Evolutionary conservation across 345 rosid species (phyloP).

Genomic region (Eucalyptus polyanthemos): DNA sequence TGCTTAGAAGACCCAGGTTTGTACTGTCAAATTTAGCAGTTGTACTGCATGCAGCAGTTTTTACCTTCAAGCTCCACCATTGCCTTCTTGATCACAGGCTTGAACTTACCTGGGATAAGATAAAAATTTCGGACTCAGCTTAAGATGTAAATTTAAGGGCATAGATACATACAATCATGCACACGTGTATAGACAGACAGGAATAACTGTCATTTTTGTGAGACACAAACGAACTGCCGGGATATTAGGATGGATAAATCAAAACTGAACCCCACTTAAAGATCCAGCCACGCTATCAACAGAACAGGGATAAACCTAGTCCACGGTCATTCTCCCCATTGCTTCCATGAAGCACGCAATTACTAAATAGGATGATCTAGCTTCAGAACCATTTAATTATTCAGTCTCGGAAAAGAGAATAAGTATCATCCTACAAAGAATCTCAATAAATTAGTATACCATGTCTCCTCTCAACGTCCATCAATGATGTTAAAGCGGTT

Average conservation of each 20-base stretch:
- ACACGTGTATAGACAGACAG: neutral
- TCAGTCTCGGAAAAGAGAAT: neutral
- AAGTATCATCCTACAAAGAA: neutral
- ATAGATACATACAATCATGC: neutral
- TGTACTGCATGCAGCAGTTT: neutral
- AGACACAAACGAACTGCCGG: neutral
- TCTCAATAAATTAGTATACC: slow-evolving; percentile 23
- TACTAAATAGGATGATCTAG: neutral
- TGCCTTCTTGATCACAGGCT: slow-evolving; percentile 99
- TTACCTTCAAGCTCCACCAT: slow-evolving; percentile 97
- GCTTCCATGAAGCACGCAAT: neutral
- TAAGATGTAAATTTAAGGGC: neutral
- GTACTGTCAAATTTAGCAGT: neutral
- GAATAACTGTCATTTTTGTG: neutral
- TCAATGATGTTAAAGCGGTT: slow-evolving; percentile 80
- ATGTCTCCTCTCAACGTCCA: slow-evolving; percentile 99
- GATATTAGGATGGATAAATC: neutral
- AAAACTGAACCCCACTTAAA: neutral
- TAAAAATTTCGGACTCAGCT: neutral
- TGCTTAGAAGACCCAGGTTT: neutral
- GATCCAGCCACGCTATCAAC: neutral
- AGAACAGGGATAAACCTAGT: neutral
- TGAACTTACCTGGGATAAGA: slow-evolving; percentile 35
- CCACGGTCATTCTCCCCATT: neutral
- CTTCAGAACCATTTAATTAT: neutral